Conservation (phyloP, 2,329 filamentous ascomycete genomes). For the Ophiocordyceps australis region DNA sequence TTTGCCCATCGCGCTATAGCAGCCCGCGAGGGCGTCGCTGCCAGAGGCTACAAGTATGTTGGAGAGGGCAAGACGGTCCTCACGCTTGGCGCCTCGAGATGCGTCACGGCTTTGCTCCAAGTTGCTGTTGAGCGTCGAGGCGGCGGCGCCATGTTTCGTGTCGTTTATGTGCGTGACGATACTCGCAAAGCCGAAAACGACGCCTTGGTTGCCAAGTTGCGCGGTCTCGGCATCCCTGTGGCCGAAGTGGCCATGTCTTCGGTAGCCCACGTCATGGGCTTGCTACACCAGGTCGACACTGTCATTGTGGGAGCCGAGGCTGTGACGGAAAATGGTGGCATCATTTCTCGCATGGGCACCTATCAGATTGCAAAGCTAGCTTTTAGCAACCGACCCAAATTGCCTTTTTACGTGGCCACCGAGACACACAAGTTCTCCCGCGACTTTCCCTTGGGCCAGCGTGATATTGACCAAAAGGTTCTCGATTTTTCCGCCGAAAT, state of each 20-base stretch:
- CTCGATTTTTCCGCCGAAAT: slow-evolving; percentile 50
- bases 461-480: slow-evolving; percentile 61
- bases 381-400: slow-evolving; percentile 40
- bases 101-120: slow-evolving; percentile 60
- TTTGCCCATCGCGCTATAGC: slow-evolving; percentile 81
- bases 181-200: slow-evolving; percentile 41
- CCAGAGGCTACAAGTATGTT: slow-evolving; percentile 62
- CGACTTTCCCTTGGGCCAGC: slow-evolving; percentile 66
- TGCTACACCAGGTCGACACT: slow-evolving; percentile 39
- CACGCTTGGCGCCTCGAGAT: slow-evolving; percentile 74
- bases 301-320: slow-evolving; percentile 60
- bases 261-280: slow-evolving; percentile 59
- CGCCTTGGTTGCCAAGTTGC: slow-evolving; percentile 51
- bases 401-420: slow-evolving; percentile 77
- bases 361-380: slow-evolving; percentile 78
- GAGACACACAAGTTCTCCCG: slow-evolving; percentile 96
- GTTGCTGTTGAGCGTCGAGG: slow-evolving; percentile 42
- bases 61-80: slow-evolving; percentile 66
- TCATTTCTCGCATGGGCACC: slow-evolving; percentile 72
- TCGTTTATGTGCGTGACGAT: slow-evolving; percentile 59
- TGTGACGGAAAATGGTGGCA: slow-evolving; percentile 83
- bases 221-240: slow-evolving; percentile 61
- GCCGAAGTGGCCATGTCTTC: slow-evolving; percentile 38
- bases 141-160: slow-evolving; percentile 52
- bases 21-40: slow-evolving; percentile 66